These are phyloP conservation scores for Beauveria scarabaeidicola DNA, from an alignment of 2,329 filamentous ascomycete species.

Conservation along the genomic window DNA sequence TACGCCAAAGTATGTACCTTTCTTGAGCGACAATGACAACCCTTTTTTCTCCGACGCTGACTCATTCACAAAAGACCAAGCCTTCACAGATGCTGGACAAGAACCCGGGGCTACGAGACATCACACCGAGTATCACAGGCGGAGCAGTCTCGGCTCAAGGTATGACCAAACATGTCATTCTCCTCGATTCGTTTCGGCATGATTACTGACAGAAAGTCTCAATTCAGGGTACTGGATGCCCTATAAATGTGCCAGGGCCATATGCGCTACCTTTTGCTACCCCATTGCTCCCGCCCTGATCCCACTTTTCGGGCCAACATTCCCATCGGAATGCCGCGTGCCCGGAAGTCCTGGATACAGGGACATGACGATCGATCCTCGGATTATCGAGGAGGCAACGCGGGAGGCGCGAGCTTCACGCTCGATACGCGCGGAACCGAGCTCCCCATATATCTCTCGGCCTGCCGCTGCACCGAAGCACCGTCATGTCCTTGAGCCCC, in stretches of 20 bases:
- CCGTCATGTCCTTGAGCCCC: neutral
- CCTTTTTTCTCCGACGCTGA: neutral
- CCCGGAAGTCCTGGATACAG: conserved; percentile 56
- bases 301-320: conserved; percentile 79
- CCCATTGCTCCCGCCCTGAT: conserved; percentile 77
- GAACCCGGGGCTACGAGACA: conserved; percentile 78
- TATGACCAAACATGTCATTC: conserved; percentile 29
- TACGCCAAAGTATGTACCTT: conserved; percentile 66
- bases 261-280: conserved; percentile 86
- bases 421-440: neutral
- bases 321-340: conserved; percentile 62
- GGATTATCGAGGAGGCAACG: conserved; percentile 45
- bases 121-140: conserved; percentile 90
- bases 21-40: conserved; percentile 15
- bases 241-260: conserved; percentile 71
- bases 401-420: conserved; percentile 2
- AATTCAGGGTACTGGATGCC: conserved; percentile 89
- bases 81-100: conserved; percentile 73
- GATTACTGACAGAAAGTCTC: neutral
- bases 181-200: neutral
- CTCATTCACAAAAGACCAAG: conserved; percentile 54
- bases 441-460: conserved; percentile 12
- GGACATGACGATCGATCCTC: conserved; percentile 56
- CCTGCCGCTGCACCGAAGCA: neutral
- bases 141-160: conserved; percentile 86